A percentile compares a stretch with the other conserved stretches of the same genome.
Conservation (phyloP, 1,284 basidiomycete species). For the Nidula niveotomentosa region DNA sequence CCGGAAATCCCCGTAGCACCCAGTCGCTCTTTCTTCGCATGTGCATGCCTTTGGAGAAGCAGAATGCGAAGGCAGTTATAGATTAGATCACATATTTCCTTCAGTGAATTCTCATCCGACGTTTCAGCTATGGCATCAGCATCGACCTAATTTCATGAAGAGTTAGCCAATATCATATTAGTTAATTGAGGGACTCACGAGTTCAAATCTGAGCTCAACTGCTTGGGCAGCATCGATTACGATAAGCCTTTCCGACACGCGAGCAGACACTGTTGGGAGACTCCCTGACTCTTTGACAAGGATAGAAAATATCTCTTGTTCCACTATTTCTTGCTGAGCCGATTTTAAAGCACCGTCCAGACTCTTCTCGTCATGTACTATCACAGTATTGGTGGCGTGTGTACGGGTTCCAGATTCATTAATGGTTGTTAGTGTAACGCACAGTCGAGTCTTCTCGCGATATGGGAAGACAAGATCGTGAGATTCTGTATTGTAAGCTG, state of each 20-base stretch:
- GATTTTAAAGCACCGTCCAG: conserved; percentile 51
- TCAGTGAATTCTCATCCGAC: conserved; percentile 5
- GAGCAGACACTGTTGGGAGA: conserved; percentile 69
- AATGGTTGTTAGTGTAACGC: conserved; percentile 47
- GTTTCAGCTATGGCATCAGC: conserved; percentile 7
- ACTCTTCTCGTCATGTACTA: conserved; percentile 28
- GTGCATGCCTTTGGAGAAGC: conserved; percentile 60
- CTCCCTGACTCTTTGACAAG: conserved; percentile 71
- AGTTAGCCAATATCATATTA: background rate
- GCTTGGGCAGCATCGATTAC: conserved; percentile 70
- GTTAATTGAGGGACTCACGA: conserved; percentile 38
- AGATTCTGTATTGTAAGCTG: conserved; percentile 41
- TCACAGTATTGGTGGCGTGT: conserved; percentile 36
- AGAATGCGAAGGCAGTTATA: conserved; percentile 62
- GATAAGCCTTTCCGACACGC: conserved; percentile 74
- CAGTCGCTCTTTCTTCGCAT: conserved; percentile 50
- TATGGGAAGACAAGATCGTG: conserved; percentile 60
- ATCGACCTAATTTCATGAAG: background rate
- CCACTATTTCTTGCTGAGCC: conserved; percentile 71
- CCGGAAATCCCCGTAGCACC: conserved; percentile 16
- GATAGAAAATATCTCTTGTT: conserved; percentile 74
- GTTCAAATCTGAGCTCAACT: conserved; percentile 67
- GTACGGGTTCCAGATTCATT: conserved; percentile 29
- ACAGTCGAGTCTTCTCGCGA: conserved; percentile 57
- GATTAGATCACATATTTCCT: conserved; percentile 68